Conservation (phyloP, 2,329 filamentous ascomycete species). For the Claviceps pazoutovae region DNA sequence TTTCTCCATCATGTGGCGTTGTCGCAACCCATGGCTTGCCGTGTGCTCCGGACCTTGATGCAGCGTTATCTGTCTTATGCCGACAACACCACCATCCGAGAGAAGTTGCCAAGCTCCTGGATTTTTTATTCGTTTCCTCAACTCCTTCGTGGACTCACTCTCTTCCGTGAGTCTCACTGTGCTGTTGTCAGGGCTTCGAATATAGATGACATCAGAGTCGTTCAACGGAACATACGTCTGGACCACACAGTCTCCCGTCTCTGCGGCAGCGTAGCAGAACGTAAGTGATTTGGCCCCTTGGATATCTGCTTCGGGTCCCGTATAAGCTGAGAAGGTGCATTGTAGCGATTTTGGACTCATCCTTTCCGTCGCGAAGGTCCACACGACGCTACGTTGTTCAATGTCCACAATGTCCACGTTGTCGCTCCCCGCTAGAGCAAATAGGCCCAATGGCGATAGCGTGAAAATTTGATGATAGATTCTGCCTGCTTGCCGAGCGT, state of each 20-base stretch:
- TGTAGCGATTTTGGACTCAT: constrained; percentile 47
- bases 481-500: constrained; percentile 32
- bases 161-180: constrained; percentile 31
- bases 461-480: constrained; percentile 39
- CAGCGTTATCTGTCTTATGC: constrained; percentile 37
- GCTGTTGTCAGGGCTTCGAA: constrained; percentile 26
- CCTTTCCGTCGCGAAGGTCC: constrained; percentile 45
- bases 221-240: constrained; percentile 45
- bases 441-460: constrained; percentile 41
- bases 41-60: background rate
- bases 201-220: constrained; percentile 42
- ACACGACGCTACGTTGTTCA: constrained; percentile 32
- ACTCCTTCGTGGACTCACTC: constrained; percentile 38
- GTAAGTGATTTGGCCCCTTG: constrained; percentile 48
- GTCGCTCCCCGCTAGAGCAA: constrained; percentile 43
- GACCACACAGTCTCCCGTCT: constrained; percentile 48
- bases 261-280: constrained; percentile 46
- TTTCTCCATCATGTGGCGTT: background rate
- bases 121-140: constrained; percentile 39
- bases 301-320: constrained; percentile 34
- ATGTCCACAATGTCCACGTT: constrained; percentile 44
- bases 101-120: constrained; percentile 54
- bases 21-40: background rate
- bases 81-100: constrained; percentile 45
- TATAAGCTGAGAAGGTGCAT: constrained; percentile 36